A percentile compares a stretch with the other conserved stretches of the same genome.
phyloP scores from a whole-genome alignment of 164 flowering plant genomes.

The Tetracentron sinense region DNA sequence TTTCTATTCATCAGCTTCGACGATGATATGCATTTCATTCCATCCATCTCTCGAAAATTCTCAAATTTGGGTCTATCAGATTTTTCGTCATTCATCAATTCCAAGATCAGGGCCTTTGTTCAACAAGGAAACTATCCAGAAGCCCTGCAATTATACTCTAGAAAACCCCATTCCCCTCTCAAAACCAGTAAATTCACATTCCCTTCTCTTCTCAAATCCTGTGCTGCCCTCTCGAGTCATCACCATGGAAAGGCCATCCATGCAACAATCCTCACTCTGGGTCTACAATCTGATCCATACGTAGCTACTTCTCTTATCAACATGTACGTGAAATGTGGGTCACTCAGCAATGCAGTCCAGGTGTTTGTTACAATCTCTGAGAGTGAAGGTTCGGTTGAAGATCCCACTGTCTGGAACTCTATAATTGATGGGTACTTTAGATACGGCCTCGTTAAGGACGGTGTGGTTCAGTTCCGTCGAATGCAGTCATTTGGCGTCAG shows the following conservation, averaged over 20 bases:
- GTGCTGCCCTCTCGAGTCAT: slow-evolving; percentile 34
- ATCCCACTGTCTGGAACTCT: slow-evolving; percentile 62
- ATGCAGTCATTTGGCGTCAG: slow-evolving; percentile 45
- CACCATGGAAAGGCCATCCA: slow-evolving; percentile 44
- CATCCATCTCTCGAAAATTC: neutral
- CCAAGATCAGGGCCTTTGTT: slow-evolving; percentile 32
- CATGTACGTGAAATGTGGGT: slow-evolving; percentile 60
- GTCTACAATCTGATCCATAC: slow-evolving; percentile 43
- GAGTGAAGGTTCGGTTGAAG: slow-evolving; percentile 20
- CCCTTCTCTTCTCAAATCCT: slow-evolving; percentile 63
- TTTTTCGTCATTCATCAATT: slow-evolving; percentile 5
- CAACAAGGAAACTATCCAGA: slow-evolving; percentile 31
- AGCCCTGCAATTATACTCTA: slow-evolving; percentile 36
- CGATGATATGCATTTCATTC: slow-evolving; percentile 6
- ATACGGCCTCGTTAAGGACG: slow-evolving; percentile 32
- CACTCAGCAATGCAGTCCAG: slow-evolving; percentile 32
- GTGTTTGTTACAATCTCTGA: slow-evolving; percentile 46
- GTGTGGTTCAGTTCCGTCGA: slow-evolving; percentile 34
- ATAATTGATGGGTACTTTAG: slow-evolving; percentile 51
- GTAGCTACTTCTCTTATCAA: slow-evolving; percentile 46
- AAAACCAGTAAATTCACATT: slow-evolving; percentile 30
- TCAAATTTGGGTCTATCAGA: neutral
- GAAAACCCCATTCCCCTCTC: slow-evolving; percentile 6
- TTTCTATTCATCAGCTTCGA: too few species aligned
- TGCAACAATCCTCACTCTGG: slow-evolving; percentile 33